Conservation (phyloP, 1,139 yeast genomes). For the Candida dubliniensis region DNA sequence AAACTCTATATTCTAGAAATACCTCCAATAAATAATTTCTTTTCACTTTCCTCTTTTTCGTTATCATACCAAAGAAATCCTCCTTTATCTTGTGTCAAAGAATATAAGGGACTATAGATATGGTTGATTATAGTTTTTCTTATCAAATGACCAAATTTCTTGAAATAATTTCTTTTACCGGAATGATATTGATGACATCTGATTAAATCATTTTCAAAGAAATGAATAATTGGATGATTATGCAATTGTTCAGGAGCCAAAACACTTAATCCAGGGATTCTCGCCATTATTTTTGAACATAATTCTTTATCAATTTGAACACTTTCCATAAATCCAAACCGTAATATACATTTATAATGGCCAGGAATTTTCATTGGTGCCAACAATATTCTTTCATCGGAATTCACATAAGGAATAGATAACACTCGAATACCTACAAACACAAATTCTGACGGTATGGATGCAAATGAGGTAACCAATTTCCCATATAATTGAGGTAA, state of each 20-base stretch:
- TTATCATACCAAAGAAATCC: slow-evolving; percentile 21
- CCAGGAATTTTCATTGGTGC: slow-evolving; percentile 42
- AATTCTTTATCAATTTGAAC: slow-evolving; percentile 28
- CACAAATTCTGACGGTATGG: slow-evolving; percentile 43
- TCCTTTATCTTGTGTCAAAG: slow-evolving; percentile 28
- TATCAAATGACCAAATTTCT: slow-evolving; percentile 14
- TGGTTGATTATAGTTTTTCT: slow-evolving; percentile 26
- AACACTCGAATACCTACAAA: slow-evolving; percentile 43
- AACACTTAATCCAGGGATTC: slow-evolving; percentile 22
- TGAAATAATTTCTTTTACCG: slow-evolving; percentile 14
- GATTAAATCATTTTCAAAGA: slow-evolving; percentile 38
- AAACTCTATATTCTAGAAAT: slow-evolving; percentile 18
- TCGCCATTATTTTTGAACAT: slow-evolving; percentile 25
- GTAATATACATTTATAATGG: slow-evolving; percentile 44
- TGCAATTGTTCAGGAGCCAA: slow-evolving; percentile 10
- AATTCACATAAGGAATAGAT: slow-evolving; percentile 40
- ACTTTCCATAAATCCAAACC: slow-evolving; percentile 50
- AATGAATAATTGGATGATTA: slow-evolving; percentile 29
- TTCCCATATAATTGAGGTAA: slow-evolving; percentile 42
- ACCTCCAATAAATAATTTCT: slow-evolving; percentile 31
- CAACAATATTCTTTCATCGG: slow-evolving; percentile 38
- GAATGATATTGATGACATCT: slow-evolving; percentile 24
- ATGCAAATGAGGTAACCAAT: slow-evolving; percentile 36
- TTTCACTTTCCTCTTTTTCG: slow-evolving; percentile 25
- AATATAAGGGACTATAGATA: slow-evolving; percentile 29